Percentiles rank a stretch among this genome's conserved stretches.
Evolutionary conservation across 495 filamentous ascomycete genomes (phyloP).

Genomic region (Lineolata rhizophorae): DNA sequence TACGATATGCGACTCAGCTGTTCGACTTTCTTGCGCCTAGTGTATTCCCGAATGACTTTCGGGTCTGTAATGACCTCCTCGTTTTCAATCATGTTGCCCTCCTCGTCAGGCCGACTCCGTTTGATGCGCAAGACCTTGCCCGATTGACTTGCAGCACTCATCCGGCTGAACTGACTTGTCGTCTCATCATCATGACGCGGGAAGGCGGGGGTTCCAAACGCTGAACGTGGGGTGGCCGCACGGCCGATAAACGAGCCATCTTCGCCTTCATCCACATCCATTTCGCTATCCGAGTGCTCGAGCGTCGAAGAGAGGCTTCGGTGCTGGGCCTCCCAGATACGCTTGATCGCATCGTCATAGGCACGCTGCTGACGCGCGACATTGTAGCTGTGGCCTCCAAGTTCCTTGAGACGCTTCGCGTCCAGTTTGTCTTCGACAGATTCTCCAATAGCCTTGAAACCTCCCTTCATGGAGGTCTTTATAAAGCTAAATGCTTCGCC

Average conservation of each 20-base stretch:
- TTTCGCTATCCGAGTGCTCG: conserved; percentile 37
- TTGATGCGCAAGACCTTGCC: conserved; percentile 58
- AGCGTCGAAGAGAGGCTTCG: conserved; percentile 44
- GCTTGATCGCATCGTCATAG: conserved; percentile 70
- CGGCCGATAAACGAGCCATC: conserved; percentile 14
- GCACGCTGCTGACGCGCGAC: conserved; percentile 74
- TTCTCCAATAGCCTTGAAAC: conserved; percentile 77
- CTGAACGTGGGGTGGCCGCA: conserved; percentile 42
- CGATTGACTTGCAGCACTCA: conserved; percentile 42
- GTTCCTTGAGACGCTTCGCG: conserved; percentile 62
- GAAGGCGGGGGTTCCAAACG: conserved; percentile 32
- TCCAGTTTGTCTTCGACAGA: conserved; percentile 72
- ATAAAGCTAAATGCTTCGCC: conserved; percentile 91
- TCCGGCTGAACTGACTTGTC: conserved; percentile 64
- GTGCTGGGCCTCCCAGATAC: conserved; percentile 80
- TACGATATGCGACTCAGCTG: conserved; percentile 49
- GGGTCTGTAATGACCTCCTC: conserved; percentile 48
- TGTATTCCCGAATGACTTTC: conserved; percentile 47
- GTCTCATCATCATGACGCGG: conserved; percentile 50
- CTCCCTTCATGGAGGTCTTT: conserved; percentile 95
- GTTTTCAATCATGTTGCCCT: conserved; percentile 36
- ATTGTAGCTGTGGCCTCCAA: conserved; percentile 91
- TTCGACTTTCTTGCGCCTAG: conserved; percentile 26
- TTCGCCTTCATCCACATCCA: conserved; percentile 47
- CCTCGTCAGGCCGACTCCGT: conserved; percentile 35